Conservation (phyloP, 2,329 filamentous ascomycete species). For the Ceratocystis cubensis region DNA sequence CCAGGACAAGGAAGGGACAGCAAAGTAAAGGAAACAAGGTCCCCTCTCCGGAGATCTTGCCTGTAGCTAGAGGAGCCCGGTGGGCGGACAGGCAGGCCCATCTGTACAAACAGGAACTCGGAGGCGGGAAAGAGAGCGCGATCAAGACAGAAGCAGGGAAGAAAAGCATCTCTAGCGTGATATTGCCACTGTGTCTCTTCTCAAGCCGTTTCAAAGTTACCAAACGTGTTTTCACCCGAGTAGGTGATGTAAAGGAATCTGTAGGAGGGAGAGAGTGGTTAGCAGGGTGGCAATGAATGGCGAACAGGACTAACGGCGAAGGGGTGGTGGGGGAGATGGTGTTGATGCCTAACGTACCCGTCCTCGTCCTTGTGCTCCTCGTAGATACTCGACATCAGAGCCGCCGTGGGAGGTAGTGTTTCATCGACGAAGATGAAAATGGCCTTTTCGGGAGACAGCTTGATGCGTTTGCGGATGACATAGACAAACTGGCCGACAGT, state of each 20-base stretch:
- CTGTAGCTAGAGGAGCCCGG: background rate
- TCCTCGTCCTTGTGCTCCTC: constrained; percentile 92
- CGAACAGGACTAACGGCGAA: background rate
- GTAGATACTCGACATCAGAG: constrained; percentile 98
- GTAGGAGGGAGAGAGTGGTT: constrained; percentile 20
- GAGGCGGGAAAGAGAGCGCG: too few relatives aligned
- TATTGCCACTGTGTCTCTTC: background rate
- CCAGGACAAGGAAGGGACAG: background rate
- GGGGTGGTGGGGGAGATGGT: background rate
- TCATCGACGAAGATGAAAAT: constrained; percentile 99
- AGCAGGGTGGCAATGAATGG: background rate
- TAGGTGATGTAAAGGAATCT: constrained; percentile 98
- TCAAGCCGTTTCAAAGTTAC: constrained; percentile 37
- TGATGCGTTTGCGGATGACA: constrained; percentile 99
- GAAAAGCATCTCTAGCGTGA: background rate
- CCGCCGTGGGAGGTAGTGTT: constrained; percentile 88
- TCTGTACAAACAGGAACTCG: too few relatives aligned
- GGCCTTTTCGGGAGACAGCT: constrained; percentile 97
- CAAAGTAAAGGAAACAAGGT: constrained; percentile 8
- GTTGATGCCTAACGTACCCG: constrained; percentile 36
- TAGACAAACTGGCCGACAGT: constrained; percentile 99
- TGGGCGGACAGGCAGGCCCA: background rate
- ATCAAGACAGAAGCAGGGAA: background rate
- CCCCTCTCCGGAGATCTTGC: background rate
- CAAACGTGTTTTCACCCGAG: constrained; percentile 99